These are phyloP conservation scores for Umbelopsis sp. DNA, from an alignment of 192 early-diverging fungal species.

Conservation along the genomic window DNA sequence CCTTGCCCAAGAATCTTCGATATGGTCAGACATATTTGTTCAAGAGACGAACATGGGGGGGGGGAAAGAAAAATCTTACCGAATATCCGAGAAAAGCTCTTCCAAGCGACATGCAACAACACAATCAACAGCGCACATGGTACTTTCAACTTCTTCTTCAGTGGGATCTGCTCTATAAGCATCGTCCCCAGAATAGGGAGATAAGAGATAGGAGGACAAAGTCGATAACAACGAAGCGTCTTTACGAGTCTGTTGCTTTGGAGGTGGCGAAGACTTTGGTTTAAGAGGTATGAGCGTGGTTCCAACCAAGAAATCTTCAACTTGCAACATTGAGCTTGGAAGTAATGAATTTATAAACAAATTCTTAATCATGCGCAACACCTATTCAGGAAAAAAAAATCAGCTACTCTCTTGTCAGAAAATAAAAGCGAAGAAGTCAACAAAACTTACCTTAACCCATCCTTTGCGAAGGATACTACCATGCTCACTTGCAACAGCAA, in stretches of 20 bases:
- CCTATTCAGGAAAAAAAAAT: conserved; percentile 31
- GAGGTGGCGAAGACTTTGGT: conserved; percentile 38
- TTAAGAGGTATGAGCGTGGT: conserved; percentile 69
- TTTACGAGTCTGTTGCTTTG: conserved; percentile 46
- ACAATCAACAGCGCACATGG: conserved; percentile 67
- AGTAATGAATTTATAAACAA: conserved; percentile 80
- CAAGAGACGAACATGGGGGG: no score
- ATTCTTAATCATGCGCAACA: conserved; percentile 74
- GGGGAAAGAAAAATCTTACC: no score
- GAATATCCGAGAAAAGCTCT: conserved; percentile 71
- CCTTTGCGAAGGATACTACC: conserved; percentile 66
- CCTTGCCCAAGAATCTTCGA: conserved; percentile 65
- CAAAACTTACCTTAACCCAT: conserved; percentile 68
- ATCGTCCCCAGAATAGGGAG: conserved; percentile 61
- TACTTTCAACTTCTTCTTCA: conserved; percentile 69
- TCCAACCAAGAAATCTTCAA: conserved; percentile 76
- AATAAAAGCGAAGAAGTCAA: conserved; percentile 21
- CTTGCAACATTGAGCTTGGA: conserved; percentile 64
- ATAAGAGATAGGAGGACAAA: conserved; percentile 74
- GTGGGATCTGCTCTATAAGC: conserved; percentile 62
- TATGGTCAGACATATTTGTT: neutral
- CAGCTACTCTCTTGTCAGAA: neutral
- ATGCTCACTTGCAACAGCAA: conserved; percentile 72
- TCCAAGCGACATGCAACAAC: conserved; percentile 72
- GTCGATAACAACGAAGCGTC: conserved; percentile 78